Conservation (phyloP, 768 basidiomycete genomes). For the Tylopilus intermedius region DNA sequence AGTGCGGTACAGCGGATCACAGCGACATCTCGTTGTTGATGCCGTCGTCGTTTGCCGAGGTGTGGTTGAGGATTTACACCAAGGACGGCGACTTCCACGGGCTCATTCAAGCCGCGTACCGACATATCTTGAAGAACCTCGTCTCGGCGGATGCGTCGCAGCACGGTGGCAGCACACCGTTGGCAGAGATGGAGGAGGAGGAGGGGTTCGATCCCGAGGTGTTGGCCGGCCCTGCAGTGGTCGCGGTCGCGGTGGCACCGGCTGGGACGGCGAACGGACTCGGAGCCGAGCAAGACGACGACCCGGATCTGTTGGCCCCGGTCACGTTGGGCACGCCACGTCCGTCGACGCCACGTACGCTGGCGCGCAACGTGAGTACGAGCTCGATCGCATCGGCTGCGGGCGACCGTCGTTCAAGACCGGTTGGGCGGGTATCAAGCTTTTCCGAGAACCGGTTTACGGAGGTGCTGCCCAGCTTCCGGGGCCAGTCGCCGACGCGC, state of each 20-base stretch:
- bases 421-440: conserved; percentile 25
- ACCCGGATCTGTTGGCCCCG: conserved; percentile 19
- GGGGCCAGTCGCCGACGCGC: conserved; percentile 28
- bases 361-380: conserved; percentile 16
- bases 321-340: conserved; percentile 2
- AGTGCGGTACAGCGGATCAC: conserved; percentile 37
- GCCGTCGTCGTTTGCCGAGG: conserved; percentile 64
- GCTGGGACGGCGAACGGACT: neutral
- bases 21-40: conserved; percentile 64
- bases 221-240: neutral
- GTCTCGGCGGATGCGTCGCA: neutral
- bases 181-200: neutral
- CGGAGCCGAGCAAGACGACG: neutral
- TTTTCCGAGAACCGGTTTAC: conserved; percentile 43
- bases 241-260: neutral
- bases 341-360: conserved; percentile 30
- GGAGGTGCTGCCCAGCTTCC: conserved; percentile 37
- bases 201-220: conserved; percentile 15
- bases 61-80: conserved; percentile 65
- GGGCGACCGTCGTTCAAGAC: conserved; percentile 9
- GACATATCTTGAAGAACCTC: conserved; percentile 34
- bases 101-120: conserved; percentile 66
- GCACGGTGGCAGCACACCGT: neutral
- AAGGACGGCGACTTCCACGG: conserved; percentile 53
- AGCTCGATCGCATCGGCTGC: conserved; percentile 1